phyloP scores from a whole-genome alignment of 2,329 filamentous ascomycete genomes.

The Cladobotryum mycophilum region DNA sequence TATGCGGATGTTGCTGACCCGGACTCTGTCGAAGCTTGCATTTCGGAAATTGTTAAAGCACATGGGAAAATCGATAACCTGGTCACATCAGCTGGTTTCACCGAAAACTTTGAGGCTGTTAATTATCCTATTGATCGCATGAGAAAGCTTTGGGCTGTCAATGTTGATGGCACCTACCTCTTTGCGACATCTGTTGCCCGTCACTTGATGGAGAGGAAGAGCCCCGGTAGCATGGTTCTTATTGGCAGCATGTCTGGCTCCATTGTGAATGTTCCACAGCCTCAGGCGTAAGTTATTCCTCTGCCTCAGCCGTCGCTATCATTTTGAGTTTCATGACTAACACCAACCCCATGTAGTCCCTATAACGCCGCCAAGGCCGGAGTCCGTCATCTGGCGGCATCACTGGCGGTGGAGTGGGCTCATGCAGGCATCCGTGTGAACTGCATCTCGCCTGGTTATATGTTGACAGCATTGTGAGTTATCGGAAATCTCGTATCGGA shows the following conservation, averaged over 20 bases:
- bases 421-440: conserved; percentile 84
- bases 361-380: conserved; percentile 94
- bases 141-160: conserved; percentile 90
- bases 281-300: conserved; percentile 57
- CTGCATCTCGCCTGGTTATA: conserved; percentile 92
- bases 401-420: conserved; percentile 91
- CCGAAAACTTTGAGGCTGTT: conserved; percentile 89
- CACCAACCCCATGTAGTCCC: conserved; percentile 41
- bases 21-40: conserved; percentile 67
- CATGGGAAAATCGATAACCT: conserved; percentile 86
- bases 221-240: conserved; percentile 80
- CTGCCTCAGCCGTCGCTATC: background rate
- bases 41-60: conserved; percentile 49
- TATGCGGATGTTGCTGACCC: conserved; percentile 80
- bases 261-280: conserved; percentile 93
- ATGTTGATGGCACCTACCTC: conserved; percentile 86
- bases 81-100: conserved; percentile 94
- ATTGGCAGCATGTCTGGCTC: conserved; percentile 92
- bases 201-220: conserved; percentile 78
- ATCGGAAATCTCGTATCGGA: conserved; percentile 4
- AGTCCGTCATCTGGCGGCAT: conserved; percentile 79
- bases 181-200: conserved; percentile 80
- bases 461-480: conserved; percentile 84
- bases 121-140: conserved; percentile 87
- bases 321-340: conserved; percentile 11